Evolutionary conservation across 2,329 filamentous ascomycete species (phyloP), one percentile per base, ranked within the genome.

Genomic region (Aspergillus phoenicis): DNA sequence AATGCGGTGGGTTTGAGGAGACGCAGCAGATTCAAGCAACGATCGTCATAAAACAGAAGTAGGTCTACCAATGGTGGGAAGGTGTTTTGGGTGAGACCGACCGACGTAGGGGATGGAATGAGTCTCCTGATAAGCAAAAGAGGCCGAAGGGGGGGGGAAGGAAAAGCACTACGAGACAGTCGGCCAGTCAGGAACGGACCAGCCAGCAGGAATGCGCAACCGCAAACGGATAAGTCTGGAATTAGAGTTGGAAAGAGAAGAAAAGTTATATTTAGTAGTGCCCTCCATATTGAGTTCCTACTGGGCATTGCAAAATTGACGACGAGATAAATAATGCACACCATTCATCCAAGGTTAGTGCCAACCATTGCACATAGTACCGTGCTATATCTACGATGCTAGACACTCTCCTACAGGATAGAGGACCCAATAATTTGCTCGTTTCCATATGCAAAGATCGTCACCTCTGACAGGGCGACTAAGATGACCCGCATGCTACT

Each of bases 221-320:
- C 33, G 54, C 24, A 61, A 52, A 51, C 41, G 41, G 41, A 57
- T 11, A 57, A 58, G 43, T 51, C 59, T 56, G 26, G 41, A 49
- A 49, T 51, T 33, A 45, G 41, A 11, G 5, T 45, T 45, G 41
- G 20, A 22, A 45, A 20, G 20, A 20, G 10, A 13, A 11, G 13
- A 22, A 22, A 8, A 22, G 41, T 22, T 45, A 45, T 45, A 45
- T 45, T 45, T 45, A 45, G 41, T 45, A 20, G 17, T 20, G 41
- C 20, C 41, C 17, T 45, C 20, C 28, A 10, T 10, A 13, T 13
- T 36, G 4, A 36, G 11, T 36, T 36, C 33, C 33, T 36, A 36
- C 33, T 36, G 33, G 33, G 33, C 33, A 36, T 36, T 13, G 33
- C 13, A 1, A 36, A 36, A 15, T 11, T 36, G 33, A 36, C 33